Percentiles rank a stretch among this genome's conserved stretches.
Conservation (phyloP, 2,329 filamentous ascomycete species). For the Epichloe scottii region DNA sequence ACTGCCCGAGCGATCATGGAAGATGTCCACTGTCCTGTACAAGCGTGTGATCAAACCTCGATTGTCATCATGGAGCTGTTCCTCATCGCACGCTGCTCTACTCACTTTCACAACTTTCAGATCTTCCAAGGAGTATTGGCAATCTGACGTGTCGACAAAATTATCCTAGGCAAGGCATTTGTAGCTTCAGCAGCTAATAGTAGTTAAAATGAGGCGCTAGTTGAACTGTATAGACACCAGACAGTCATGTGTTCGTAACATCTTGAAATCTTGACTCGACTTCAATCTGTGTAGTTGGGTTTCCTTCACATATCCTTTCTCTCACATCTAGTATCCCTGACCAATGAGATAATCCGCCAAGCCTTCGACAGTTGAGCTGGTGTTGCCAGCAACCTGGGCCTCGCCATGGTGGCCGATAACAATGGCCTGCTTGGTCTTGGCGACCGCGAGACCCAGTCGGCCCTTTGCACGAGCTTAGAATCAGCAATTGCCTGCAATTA, state of each 20-base stretch:
- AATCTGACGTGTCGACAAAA: not conserved
- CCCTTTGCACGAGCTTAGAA: conserved; percentile 32
- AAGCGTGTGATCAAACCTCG: too few species aligned
- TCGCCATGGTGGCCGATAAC: conserved; percentile 81
- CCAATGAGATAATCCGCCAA: conserved; percentile 80
- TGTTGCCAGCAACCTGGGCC: conserved; percentile 57
- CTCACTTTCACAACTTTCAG: too few species aligned
- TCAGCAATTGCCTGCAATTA: not conserved
- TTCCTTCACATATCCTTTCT: conserved; percentile 4
- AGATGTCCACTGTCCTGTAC: too few species aligned
- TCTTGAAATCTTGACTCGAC: conserved; percentile 1
- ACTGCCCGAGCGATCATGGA: not conserved
- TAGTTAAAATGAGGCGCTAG: conserved; percentile 5
- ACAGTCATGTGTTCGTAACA: conserved; percentile 4
- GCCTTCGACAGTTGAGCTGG: conserved; percentile 66
- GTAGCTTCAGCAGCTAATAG: not conserved
- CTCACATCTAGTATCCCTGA: conserved; percentile 49
- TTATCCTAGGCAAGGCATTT: not conserved
- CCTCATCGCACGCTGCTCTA: too few species aligned
- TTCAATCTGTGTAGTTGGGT: not conserved
- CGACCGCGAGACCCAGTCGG: conserved; percentile 67
- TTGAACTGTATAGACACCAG: conserved; percentile 5
- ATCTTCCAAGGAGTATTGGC: too few species aligned
- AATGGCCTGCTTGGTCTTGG: conserved; percentile 81
- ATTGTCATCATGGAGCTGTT: too few species aligned